A percentile compares a stretch with the other conserved stretches of the same genome.
These are phyloP conservation scores for Lactifluus piperatus DNA, from an alignment of 768 basidiomycete genomes.

Conservation along the genomic window DNA sequence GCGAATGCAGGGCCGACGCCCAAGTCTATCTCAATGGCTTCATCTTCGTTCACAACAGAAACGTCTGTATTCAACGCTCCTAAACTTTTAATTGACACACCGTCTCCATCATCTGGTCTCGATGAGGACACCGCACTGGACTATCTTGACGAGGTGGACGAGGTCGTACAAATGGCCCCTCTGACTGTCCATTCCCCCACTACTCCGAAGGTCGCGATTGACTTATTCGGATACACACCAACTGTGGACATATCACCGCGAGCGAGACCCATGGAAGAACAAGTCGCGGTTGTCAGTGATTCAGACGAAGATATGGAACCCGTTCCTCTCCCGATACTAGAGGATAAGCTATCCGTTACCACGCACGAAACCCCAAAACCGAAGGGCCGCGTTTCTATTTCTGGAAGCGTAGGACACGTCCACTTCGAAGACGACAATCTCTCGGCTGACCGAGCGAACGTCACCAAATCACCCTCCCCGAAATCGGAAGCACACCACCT, in stretches of 20 bases:
- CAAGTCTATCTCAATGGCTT: conserved; percentile 16
- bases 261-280: not conserved
- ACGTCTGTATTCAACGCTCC: conserved; percentile 33
- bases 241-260: not conserved
- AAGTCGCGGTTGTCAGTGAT: not conserved
- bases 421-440: conserved; percentile 8
- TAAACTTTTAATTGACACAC: conserved; percentile 23
- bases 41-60: conserved; percentile 11
- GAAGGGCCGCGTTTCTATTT: not conserved
- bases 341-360: not conserved
- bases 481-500: not conserved
- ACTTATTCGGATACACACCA: not conserved
- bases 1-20: conserved; percentile 45
- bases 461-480: not conserved
- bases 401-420: not conserved
- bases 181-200: not conserved
- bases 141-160: conserved; percentile 11
- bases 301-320: conserved; percentile 18
- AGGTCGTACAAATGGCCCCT: not conserved
- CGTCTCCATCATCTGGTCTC: conserved; percentile 1
- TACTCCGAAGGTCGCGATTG: not conserved
- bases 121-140: not conserved
- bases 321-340: conserved; percentile 4
- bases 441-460: not conserved
- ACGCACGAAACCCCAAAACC: not conserved